Percentiles rank a stretch among this genome's conserved stretches.
These are phyloP conservation scores for Petunia axillaris DNA, from an alignment of 257 asterid genomes.

Conservation along the genomic window DNA sequence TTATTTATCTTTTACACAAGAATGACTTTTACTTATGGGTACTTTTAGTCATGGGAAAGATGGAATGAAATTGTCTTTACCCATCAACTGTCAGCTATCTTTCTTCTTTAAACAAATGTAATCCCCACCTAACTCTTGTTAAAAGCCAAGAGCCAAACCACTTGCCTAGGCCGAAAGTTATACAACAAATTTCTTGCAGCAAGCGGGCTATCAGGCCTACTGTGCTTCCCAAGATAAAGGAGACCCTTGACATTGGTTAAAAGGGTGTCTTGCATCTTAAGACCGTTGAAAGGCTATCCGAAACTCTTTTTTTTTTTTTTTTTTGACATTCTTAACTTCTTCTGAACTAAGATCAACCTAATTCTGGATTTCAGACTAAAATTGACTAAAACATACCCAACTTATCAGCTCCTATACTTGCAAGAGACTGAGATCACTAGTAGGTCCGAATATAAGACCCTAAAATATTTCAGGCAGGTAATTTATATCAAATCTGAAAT, in stretches of 20 bases:
- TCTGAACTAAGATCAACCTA: background rate
- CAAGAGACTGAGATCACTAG: background rate
- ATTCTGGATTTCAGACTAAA: background rate
- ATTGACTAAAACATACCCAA: background rate
- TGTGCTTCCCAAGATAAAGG: background rate
- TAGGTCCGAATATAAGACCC: background rate
- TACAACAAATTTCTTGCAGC: background rate
- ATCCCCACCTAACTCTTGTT: background rate
- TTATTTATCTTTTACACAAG: background rate
- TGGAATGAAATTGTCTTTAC: background rate
- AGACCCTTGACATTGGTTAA: slow-evolving; percentile 1
- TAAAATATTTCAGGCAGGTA: background rate
- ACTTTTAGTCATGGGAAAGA: background rate
- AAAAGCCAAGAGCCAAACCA: background rate
- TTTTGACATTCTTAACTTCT: background rate
- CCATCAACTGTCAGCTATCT: background rate
- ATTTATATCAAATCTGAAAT: slow-evolving; percentile 8
- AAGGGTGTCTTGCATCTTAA: background rate
- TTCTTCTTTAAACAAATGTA: background rate
- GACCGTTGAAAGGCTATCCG: background rate
- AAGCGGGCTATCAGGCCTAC: background rate
- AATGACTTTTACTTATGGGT: background rate
- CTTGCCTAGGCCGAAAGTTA: background rate
- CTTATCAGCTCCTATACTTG: slow-evolving; percentile 4
- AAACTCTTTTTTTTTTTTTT: background rate